These are phyloP conservation scores for Pseudonectria foliicola DNA, from an alignment of 2,329 filamentous ascomycete species.

Conservation along the genomic window DNA sequence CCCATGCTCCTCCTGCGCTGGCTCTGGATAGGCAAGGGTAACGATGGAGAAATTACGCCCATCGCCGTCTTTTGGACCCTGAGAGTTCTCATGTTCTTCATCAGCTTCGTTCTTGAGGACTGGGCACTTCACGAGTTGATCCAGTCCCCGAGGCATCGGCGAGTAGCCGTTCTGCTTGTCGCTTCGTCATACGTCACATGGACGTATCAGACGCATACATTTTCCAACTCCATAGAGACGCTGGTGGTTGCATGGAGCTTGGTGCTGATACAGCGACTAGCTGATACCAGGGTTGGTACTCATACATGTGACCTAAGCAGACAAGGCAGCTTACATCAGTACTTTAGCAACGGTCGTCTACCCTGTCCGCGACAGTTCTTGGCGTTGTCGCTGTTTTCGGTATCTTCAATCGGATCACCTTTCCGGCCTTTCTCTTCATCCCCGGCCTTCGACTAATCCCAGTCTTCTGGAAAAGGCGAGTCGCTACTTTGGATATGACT, in stretches of 20 bases:
- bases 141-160: constrained; percentile 62
- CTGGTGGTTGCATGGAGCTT: constrained; percentile 88
- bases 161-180: constrained; percentile 71
- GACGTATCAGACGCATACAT: constrained; percentile 97
- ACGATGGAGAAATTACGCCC: constrained; percentile 72
- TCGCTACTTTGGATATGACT: constrained; percentile 12
- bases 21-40: constrained; percentile 80
- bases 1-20: constrained; percentile 90
- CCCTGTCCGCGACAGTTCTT: constrained; percentile 69
- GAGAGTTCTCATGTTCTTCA: constrained; percentile 81
- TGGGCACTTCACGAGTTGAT: constrained; percentile 95
- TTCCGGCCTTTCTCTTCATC: constrained; percentile 84
- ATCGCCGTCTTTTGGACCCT: constrained; percentile 83
- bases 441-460: constrained; percentile 78
- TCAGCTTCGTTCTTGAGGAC: constrained; percentile 95
- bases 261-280: constrained; percentile 82
- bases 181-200: constrained; percentile 97
- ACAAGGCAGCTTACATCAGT: constrained; percentile 18
- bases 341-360: constrained; percentile 62
- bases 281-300: constrained; percentile 62
- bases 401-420: constrained; percentile 94
- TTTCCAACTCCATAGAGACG: constrained; percentile 96
- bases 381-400: constrained; percentile 79
- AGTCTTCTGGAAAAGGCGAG: constrained; percentile 75
- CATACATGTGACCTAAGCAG: constrained; percentile 1